Conservation (phyloP, 2,329 filamentous ascomycete species). For the Fusarium xylarioides region DNA sequence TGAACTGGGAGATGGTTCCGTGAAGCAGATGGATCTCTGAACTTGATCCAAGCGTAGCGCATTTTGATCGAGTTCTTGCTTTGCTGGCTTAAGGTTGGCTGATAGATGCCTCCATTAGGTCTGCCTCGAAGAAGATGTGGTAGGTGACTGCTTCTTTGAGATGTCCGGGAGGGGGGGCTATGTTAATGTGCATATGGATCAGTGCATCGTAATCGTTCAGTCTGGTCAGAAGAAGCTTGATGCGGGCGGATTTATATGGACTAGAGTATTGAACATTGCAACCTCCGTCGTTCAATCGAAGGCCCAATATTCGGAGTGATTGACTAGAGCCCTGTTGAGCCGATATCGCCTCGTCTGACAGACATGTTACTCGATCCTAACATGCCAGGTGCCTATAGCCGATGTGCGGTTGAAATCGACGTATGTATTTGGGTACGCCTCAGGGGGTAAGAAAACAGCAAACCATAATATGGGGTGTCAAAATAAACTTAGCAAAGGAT, state of each 20-base stretch:
- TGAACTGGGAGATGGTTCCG: background rate
- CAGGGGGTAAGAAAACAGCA: too few species aligned
- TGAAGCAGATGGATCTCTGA: background rate
- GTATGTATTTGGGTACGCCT: background rate
- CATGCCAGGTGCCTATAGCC: background rate
- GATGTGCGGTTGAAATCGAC: slow-evolving; percentile 13
- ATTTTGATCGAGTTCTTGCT: background rate
- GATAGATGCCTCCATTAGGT: background rate
- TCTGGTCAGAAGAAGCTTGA: background rate
- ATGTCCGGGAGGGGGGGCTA: background rate
- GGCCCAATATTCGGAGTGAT: background rate
- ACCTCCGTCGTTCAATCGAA: background rate
- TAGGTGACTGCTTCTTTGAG: background rate
- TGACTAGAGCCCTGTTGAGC: background rate
- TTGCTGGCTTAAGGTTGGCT: background rate
- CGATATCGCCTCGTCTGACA: slow-evolving; percentile 10
- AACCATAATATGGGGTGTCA: too few species aligned
- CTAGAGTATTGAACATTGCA: background rate
- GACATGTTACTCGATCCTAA: slow-evolving; percentile 3
- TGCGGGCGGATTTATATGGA: background rate
- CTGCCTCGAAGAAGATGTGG: background rate
- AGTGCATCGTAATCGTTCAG: background rate
- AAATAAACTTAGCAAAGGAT: too few species aligned
- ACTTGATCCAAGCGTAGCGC: background rate
- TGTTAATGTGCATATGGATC: background rate